Base-by-base conservation (phyloP, 768 basidiomycete species). In the Leccinum subgranulosum region DNA sequence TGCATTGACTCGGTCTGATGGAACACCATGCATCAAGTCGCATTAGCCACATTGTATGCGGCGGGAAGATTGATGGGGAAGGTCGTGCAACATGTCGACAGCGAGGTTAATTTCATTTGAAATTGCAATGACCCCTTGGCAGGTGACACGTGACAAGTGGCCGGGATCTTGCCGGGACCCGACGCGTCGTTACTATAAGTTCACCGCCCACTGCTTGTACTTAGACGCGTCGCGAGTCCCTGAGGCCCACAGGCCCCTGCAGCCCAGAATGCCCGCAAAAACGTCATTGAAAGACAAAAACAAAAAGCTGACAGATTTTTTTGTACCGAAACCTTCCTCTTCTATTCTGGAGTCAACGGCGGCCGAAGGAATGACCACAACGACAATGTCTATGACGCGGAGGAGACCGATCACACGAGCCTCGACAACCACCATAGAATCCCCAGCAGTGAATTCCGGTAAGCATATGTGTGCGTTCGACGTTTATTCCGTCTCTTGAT, bases 291-390 rank as follows among this genome's bases (percentile, higher is more conserved):
- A 59, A 57, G 49, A 60, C 51, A 59, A 58, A 25, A 66, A 66
- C 59, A 66, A 57, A 39, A 74, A 59, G 27, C 53, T 84, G 25
- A 81, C 80, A 7, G 76, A 80, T 39, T 84, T 80, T 62, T 84
- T 84, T 55, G 28, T 68, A 36, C 76, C 73, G 43, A 74, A 60
- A 62, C 58, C 66, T 1, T 64, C 69, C 34, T 56, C 63, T 6
- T 51, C 58, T 28, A 49, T 59, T 54, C 64, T 58, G 15, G 69
- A 60, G 11, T 31, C 21, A 41, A n/a, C 39, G 39, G 39, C 39
- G 39, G 9, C 39, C 39, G 39, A 41, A 41, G 39, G 39, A 41
- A 41, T n/a, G 39, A 41, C 39, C n/a, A 4, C 39, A 41, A 41
- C n/a, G 31, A 53, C 49, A 19, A 49, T 53, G 34, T 55, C 60